Evolutionary conservation across 2,329 filamentous ascomycete genomes (phyloP).

Genomic region (Rutstroemia sp.): DNA sequence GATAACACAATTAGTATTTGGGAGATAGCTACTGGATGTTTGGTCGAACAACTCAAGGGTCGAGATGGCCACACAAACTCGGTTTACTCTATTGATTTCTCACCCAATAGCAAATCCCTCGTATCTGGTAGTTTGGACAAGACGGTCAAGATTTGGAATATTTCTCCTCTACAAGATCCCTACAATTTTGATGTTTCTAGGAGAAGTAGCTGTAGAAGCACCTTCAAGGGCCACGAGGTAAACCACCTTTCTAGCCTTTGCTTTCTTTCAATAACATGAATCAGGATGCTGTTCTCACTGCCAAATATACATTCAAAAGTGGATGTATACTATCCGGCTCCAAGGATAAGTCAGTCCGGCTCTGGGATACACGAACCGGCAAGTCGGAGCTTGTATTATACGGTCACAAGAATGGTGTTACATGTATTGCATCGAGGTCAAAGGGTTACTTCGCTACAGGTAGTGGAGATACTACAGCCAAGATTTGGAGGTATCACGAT

Average conservation of each 20-base stretch:
- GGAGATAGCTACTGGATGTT: conserved; percentile 79
- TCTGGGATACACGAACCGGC: conserved; percentile 94
- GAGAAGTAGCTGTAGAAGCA: conserved; percentile 65
- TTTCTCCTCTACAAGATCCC: too few relatives aligned
- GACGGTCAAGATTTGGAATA: conserved; percentile 98
- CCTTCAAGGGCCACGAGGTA: conserved; percentile 93
- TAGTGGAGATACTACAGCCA: conserved; percentile 93
- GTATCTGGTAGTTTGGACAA: conserved; percentile 94
- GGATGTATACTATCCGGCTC: conserved; percentile 95
- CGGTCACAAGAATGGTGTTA: conserved; percentile 97
- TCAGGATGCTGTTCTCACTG: conserved; percentile 91
- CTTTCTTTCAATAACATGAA: neutral
- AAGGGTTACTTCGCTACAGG: conserved; percentile 86
- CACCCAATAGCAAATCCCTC: conserved; percentile 84
- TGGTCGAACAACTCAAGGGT: conserved; percentile 87
- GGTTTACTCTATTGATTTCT: conserved; percentile 94
- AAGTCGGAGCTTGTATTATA: conserved; percentile 97
- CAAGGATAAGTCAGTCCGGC: conserved; percentile 95
- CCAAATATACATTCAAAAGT: conserved; percentile 88
- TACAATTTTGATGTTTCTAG: too few relatives aligned
- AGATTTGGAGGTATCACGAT: conserved; percentile 77
- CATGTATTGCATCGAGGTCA: conserved; percentile 94
- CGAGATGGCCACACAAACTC: conserved; percentile 93
- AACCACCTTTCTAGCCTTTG: conserved; percentile 25
- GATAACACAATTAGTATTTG: conserved; percentile 98